These are phyloP conservation scores for Yarrowia osloensis DNA, from an alignment of 805 yeast species.

Conservation along the genomic window DNA sequence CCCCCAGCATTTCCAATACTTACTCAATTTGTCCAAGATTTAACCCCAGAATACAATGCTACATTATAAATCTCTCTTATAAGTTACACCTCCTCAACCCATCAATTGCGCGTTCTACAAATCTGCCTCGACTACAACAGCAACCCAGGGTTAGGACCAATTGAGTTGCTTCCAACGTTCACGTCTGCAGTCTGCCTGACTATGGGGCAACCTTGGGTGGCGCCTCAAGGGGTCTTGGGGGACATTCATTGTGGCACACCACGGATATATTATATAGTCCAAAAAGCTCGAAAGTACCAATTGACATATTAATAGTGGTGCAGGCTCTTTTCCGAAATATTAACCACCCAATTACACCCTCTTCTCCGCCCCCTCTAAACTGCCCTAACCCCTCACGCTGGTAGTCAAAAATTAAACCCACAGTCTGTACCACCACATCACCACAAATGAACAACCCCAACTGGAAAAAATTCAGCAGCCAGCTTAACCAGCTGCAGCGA, in stretches of 20 bases:
- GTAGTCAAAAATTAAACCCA: background rate
- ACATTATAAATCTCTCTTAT: no score
- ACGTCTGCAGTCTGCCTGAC: background rate
- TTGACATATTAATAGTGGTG: background rate
- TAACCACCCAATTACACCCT: background rate
- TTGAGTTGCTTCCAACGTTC: conserved; percentile 17
- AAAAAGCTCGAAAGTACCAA: background rate
- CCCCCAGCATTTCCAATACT: no score
- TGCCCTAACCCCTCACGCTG: conserved; percentile 1
- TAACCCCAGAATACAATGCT: no score
- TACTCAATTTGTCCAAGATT: background rate
- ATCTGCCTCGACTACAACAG: background rate
- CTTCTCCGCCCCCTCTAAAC: background rate
- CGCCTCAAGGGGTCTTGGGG: background rate
- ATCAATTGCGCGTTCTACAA: background rate
- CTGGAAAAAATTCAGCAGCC: conserved; percentile 26
- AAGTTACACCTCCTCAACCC: background rate
- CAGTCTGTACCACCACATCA: background rate
- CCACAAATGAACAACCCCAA: conserved; percentile 26
- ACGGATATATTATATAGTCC: background rate
- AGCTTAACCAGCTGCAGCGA: conserved; percentile 30
- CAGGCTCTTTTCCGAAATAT: background rate
- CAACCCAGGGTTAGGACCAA: conserved; percentile 16
- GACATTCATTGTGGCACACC: background rate
- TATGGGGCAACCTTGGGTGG: conserved; percentile 18